These are phyloP conservation scores for Penicillium carneum DNA, from an alignment of 2,329 filamentous ascomycete genomes.

Conservation along the genomic window DNA sequence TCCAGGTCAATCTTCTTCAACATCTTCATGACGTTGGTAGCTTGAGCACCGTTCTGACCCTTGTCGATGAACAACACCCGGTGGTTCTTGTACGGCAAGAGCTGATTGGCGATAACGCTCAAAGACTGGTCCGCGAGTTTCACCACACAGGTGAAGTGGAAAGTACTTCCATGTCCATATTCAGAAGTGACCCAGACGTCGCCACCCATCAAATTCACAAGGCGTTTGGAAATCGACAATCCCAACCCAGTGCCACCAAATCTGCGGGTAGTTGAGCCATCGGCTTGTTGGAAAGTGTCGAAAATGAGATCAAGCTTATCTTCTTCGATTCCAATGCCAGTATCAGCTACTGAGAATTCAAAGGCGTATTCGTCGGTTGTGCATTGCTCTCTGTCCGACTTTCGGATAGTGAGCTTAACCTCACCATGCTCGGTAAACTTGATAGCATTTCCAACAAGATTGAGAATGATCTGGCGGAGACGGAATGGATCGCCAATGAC, in stretches of 20 bases:
- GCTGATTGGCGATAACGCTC: constrained; percentile 73
- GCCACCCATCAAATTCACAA: constrained; percentile 95
- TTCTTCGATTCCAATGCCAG: constrained; percentile 92
- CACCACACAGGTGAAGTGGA: constrained; percentile 95
- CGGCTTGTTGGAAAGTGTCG: constrained; percentile 97
- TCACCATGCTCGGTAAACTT: constrained; percentile 98
- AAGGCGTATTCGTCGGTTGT: constrained; percentile 83
- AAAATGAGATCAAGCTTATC: constrained; percentile 98
- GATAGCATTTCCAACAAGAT: constrained; percentile 96
- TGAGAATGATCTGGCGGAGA: constrained; percentile 92
- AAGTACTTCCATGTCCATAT: constrained; percentile 88
- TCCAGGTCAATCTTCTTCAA: constrained; percentile 79
- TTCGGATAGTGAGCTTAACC: constrained; percentile 89
- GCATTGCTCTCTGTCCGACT: constrained; percentile 70
- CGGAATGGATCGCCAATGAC: constrained; percentile 97
- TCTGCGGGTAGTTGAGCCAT: constrained; percentile 93
- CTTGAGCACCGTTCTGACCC: constrained; percentile 71
- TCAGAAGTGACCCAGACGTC: constrained; percentile 95
- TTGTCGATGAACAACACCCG: constrained; percentile 95
- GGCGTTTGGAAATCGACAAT: constrained; percentile 89
- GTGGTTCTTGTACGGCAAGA: constrained; percentile 89
- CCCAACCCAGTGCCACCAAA: constrained; percentile 95
- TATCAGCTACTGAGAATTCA: constrained; percentile 94
- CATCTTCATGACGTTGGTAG: constrained; percentile 78
- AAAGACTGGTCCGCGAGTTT: constrained; percentile 82